Evolutionary conservation across 2,329 filamentous ascomycete species (phyloP), one percentile per base, ranked within the genome.

Genomic region (Hypoxylon sp.): DNA sequence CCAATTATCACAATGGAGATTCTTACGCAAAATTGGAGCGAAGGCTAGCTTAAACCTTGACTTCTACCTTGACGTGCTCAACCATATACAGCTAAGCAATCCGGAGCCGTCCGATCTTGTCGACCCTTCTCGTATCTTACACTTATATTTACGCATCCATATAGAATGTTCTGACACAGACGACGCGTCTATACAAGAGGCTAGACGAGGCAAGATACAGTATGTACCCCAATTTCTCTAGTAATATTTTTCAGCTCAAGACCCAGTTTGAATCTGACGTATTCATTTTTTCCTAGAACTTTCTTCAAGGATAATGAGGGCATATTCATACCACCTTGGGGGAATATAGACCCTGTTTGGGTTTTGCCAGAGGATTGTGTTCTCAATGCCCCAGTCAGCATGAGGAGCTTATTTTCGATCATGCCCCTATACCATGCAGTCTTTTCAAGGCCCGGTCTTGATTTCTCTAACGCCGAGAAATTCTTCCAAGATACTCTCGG

Each of bases 1-100:
- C 10, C 15, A 35, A 51, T 4, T 54, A n/a, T 50, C 50, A 8
- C 31, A 47, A 35, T 63, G 60, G 59, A 11, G 56, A 4, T 67
- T 63, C 42, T 57, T 67, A 8, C 11, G 8, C 1, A n/a, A 4
- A 1, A 2, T 67, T 2, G 65, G 65, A 32, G 65, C 56, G 7
- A 51, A 15, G 15, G 24, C 29, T 17, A 11, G 6, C 13, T 2
- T 31, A 3, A 24, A 62, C 24, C 24, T 61, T 10, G 6, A 37
- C 7, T 68, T 68, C 19, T 61, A 60, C 17, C 44, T 68, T 10
- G 48, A 65, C 8, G 57, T 65, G 15, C 65, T 67, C 13, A 2
- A 6, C 2, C 27, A 19, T 10, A 63, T 51, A 46, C 15, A 35
- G 19, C 1, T 29, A 8, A 47, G 21, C 11, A 6, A 42, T 7